Conservation (phyloP, 768 basidiomycete species). For the Lactarius tabidus region DNA sequence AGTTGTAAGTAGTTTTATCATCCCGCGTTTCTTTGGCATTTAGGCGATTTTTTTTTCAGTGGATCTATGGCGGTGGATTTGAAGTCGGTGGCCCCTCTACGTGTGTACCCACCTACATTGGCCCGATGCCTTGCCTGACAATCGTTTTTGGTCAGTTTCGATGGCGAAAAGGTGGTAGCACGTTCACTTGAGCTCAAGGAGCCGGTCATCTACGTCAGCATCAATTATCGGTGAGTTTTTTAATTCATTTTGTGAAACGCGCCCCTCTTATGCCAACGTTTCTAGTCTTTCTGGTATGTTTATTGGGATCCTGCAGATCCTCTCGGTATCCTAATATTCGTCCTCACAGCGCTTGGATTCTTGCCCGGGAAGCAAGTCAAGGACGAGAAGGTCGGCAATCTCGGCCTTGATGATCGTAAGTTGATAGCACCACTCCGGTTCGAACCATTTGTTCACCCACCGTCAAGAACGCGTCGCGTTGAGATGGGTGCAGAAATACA, state of each 20-base stretch:
- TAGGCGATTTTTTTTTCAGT: slow-evolving; percentile 12
- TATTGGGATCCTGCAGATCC: background rate
- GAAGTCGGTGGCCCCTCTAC: slow-evolving; percentile 11
- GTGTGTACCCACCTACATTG: background rate
- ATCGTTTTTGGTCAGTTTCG: slow-evolving; percentile 16
- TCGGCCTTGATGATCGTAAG: slow-evolving; percentile 65
- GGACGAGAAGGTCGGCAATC: slow-evolving; percentile 50
- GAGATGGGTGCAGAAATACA: slow-evolving; percentile 64
- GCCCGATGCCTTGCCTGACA: background rate
- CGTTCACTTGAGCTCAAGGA: slow-evolving; percentile 27
- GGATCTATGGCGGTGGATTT: slow-evolving; percentile 30
- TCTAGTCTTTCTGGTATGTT: slow-evolving; percentile 21
- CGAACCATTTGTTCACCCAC: background rate
- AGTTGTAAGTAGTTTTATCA: slow-evolving; percentile 21
- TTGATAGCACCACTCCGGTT: background rate
- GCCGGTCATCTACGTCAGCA: slow-evolving; percentile 29
- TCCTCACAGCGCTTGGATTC: slow-evolving; percentile 44
- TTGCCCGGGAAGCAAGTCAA: slow-evolving; percentile 49
- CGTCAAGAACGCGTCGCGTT: slow-evolving; percentile 50
- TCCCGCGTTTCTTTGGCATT: background rate
- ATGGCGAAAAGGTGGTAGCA: slow-evolving; percentile 26
- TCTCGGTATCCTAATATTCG: background rate
- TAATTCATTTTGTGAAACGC: background rate
- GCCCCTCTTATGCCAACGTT: background rate
- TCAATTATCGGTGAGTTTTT: slow-evolving; percentile 30